Conservation (phyloP, 2,329 filamentous ascomycete species). For the Fusarium verrucosum region DNA sequence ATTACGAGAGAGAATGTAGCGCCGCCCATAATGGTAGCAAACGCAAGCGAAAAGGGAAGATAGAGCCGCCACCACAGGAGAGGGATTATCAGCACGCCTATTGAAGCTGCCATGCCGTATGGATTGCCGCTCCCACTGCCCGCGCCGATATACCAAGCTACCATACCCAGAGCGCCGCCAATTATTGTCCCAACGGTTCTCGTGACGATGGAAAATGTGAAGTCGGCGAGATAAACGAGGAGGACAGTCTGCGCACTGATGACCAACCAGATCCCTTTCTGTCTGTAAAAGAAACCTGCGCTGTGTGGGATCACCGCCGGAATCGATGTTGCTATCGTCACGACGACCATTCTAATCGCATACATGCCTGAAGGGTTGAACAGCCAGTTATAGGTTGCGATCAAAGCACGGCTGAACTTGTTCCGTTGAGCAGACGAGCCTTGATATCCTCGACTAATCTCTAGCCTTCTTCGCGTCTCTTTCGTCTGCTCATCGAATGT, state of each 20-base stretch:
- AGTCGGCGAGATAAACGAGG: conserved; percentile 61
- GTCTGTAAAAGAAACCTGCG: conserved; percentile 61
- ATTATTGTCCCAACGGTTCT: conserved; percentile 56
- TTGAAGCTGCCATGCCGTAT: conserved; percentile 59
- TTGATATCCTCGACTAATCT: conserved; percentile 46
- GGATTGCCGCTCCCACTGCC: conserved; percentile 59
- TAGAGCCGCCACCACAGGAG: conserved; percentile 51
- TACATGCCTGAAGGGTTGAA: conserved; percentile 56
- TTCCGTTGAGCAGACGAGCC: conserved; percentile 26
- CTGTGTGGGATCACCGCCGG: conserved; percentile 54
- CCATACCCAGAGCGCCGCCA: conserved; percentile 58
- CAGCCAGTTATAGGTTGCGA: conserved; percentile 53
- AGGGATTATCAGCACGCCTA: conserved; percentile 50
- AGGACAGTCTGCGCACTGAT: conserved; percentile 61
- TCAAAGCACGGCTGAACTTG: conserved; percentile 37
- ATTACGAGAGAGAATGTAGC: conserved; percentile 56
- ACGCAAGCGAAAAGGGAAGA: conserved; percentile 43
- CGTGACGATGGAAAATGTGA: conserved; percentile 56
- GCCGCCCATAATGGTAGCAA: conserved; percentile 47
- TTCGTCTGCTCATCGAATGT: conserved; percentile 46
- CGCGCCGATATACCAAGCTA: conserved; percentile 62
- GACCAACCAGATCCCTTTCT: conserved; percentile 62
- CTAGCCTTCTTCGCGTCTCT: conserved; percentile 50
- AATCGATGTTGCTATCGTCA: conserved; percentile 56
- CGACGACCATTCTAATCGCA: conserved; percentile 57